Base-by-base conservation (phyloP, 306 rosid species). In the Nissolia schottii region DNA sequence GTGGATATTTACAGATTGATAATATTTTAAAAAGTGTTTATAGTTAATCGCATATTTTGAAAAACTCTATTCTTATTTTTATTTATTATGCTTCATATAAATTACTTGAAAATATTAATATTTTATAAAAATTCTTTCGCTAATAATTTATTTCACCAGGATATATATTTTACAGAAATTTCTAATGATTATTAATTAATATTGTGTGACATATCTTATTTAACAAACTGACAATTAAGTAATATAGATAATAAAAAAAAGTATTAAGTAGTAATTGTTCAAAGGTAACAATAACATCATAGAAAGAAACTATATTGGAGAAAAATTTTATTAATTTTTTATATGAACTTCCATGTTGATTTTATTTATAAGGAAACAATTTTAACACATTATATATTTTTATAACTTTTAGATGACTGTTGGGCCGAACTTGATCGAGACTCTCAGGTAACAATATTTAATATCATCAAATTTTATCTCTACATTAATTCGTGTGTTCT, bases 391-490 rank as follows among this genome's bases (percentile, higher is more conserved):
- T 9, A 1, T 14, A n/a, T n/a, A n/a, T 50, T 67, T 31, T 1
- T 4, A 9, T 71, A 7, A 38, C 7, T 59, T 76, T 53, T 37
- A 89, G 96, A 89, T 85, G 96, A 89, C 25, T 89, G 92, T 43
- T 89, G 92, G 96, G 96, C 83, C 0, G 88, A 89, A 55, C 83
- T 75, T 13, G 41, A 83, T 14, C 64, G 92, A 77, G 87, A 87
- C 28, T 14, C 80, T 10, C 5, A 79, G 86, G 96, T 86, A 70
- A 5, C 4, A 63, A 25, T 13, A 8, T 60, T 14, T 15, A 34
- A 15, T 14, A 5, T 7, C 3, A 13, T 23, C 25, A 13, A 15
- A 19, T 15, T 24, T 38, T 37, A 19, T 20, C 50, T 38, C 18
- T 11, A 15, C 1, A 0, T 40, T 41, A 41, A 41, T 57, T 57